Evolutionary conservation across 2,329 filamentous ascomycete species (phyloP).

Genomic region (Lanzia echinophila): DNA sequence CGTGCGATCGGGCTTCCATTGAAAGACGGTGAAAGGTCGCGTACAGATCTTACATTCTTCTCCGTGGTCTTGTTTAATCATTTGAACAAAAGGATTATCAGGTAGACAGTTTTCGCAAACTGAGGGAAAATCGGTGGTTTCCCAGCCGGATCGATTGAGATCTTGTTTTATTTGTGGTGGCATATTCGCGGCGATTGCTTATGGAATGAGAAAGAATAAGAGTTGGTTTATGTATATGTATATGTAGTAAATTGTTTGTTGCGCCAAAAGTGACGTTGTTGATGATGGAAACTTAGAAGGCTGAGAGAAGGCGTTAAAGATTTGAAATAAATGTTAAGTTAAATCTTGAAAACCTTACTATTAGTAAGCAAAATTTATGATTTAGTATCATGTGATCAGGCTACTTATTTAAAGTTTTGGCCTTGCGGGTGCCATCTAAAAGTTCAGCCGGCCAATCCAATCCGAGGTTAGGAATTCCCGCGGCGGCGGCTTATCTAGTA

Average conservation of each 20-base stretch:
- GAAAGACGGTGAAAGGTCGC: slow-evolving; percentile 90
- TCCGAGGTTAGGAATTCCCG: no score
- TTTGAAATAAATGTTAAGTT: slow-evolving; percentile 2
- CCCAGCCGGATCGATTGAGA: slow-evolving; percentile 91
- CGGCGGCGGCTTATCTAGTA: no score
- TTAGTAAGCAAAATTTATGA: neutral
- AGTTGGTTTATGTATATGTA: neutral
- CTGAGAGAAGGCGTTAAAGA: slow-evolving; percentile 1
- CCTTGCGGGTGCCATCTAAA: no score
- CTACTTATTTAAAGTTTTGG: neutral
- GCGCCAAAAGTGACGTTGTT: neutral
- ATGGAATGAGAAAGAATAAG: neutral
- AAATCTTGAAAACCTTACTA: neutral
- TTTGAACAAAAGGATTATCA: slow-evolving; percentile 96
- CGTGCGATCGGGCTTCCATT: slow-evolving; percentile 89
- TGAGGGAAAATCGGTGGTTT: slow-evolving; percentile 83
- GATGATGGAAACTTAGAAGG: neutral
- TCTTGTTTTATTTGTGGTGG: slow-evolving; percentile 94
- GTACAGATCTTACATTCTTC: slow-evolving; percentile 67
- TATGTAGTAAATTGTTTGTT: neutral
- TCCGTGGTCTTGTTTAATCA: slow-evolving; percentile 96
- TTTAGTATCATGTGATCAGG: neutral
- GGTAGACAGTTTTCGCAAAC: slow-evolving; percentile 90
- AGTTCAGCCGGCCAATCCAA: no score
- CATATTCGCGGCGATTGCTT: slow-evolving; percentile 42